Percentiles rank a stretch among this genome's conserved stretches.
phyloP scores from a whole-genome alignment of 2,329 filamentous ascomycete species.

The Nothophoma quercina region DNA sequence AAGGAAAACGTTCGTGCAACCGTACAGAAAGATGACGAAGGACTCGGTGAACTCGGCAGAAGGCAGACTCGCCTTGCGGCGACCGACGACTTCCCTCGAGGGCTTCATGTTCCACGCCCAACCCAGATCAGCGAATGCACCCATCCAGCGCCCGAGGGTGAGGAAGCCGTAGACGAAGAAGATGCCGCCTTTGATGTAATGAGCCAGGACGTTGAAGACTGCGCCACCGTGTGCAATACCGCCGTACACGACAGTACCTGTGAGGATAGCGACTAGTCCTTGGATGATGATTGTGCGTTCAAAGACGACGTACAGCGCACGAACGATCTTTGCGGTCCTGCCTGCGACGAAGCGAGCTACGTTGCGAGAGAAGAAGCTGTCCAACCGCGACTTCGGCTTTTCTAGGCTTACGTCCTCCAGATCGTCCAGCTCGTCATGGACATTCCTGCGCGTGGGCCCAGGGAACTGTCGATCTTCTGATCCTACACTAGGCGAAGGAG shows the following conservation, averaged over 20 bases:
- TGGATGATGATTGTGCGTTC: constrained; percentile 81
- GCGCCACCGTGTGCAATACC: constrained; percentile 77
- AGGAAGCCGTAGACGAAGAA: constrained; percentile 94
- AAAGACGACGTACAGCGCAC: constrained; percentile 69
- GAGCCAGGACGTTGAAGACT: constrained; percentile 86
- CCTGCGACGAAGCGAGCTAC: constrained; percentile 64
- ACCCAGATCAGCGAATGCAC: constrained; percentile 86
- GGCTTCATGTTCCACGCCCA: constrained; percentile 96
- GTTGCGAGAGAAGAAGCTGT: constrained; percentile 60
- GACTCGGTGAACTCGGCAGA: constrained; percentile 91
- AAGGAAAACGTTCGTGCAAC: constrained; percentile 87
- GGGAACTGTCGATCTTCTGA: constrained; percentile 50
- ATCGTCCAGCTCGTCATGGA: constrained; percentile 53
- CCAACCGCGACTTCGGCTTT: constrained; percentile 56
- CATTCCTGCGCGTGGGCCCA: constrained; percentile 48
- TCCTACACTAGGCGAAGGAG: constrained; percentile 66
- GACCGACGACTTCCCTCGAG: constrained; percentile 61
- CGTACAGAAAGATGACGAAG: constrained; percentile 88
- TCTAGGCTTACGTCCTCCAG: constrained; percentile 58
- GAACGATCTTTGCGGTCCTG: constrained; percentile 64
- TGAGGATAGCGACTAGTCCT: constrained; percentile 75
- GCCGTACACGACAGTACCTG: constrained; percentile 78
- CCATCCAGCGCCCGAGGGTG: constrained; percentile 87
- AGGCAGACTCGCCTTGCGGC: constrained; percentile 68
- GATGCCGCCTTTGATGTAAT: constrained; percentile 92